Percentiles rank a stretch among this genome's conserved stretches.
These are phyloP conservation scores for Metschnikowia chrysomelidarum DNA, from an alignment of 805 yeast species.

Conservation along the genomic window DNA sequence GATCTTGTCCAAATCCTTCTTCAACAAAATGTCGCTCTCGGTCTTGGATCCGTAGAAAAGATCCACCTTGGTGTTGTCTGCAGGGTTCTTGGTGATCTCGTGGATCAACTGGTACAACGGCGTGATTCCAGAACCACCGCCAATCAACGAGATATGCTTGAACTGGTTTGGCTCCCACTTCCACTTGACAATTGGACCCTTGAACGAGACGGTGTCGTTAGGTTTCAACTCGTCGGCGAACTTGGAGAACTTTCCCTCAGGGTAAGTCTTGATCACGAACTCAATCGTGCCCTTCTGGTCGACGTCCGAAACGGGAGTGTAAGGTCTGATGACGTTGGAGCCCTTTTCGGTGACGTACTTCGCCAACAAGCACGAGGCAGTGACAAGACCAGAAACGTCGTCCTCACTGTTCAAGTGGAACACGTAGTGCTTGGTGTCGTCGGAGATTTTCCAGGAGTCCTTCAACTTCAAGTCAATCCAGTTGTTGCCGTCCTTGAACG, in stretches of 20 bases:
- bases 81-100: constrained; percentile 73
- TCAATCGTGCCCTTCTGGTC: constrained; percentile 72
- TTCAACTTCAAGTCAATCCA: constrained; percentile 71
- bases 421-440: constrained; percentile 64
- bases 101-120: constrained; percentile 88
- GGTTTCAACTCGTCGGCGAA: constrained; percentile 70
- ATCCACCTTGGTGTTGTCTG: constrained; percentile 84
- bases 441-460: constrained; percentile 48
- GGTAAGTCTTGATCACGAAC: constrained; percentile 81
- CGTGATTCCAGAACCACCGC: constrained; percentile 97
- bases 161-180: constrained; percentile 85
- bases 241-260: constrained; percentile 77
- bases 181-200: constrained; percentile 93
- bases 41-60: constrained; percentile 79
- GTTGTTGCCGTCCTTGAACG: constrained; percentile 61
- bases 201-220: constrained; percentile 82
- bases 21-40: constrained; percentile 77
- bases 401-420: constrained; percentile 69
- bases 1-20: constrained; percentile 68
- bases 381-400: constrained; percentile 68
- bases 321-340: constrained; percentile 79
- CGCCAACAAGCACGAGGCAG: constrained; percentile 79
- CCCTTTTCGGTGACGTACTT: constrained; percentile 85
- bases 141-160: constrained; percentile 76
- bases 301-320: constrained; percentile 79